Evolutionary conservation across 169 alveolate species (phyloP).

Genomic region (Plasmodium billcollinsi): DNA sequence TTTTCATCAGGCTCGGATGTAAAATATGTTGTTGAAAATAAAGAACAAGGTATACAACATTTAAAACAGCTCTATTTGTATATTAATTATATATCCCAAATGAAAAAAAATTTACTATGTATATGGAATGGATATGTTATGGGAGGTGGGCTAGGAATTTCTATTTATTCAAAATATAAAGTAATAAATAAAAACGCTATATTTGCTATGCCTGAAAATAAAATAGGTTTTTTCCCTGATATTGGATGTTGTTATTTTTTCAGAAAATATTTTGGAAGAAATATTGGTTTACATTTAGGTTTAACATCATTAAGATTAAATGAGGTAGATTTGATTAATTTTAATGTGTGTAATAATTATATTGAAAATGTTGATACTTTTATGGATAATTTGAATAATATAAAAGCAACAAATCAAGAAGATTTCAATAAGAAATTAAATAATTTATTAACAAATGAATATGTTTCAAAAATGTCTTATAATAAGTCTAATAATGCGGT

Average conservation of each 20-base stretch:
- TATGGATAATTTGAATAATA: slow-evolving; percentile 26
- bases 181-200: slow-evolving; percentile 37
- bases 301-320: slow-evolving; percentile 55
- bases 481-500: slow-evolving; percentile 19
- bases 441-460: neutral
- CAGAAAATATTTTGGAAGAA: slow-evolving; percentile 62
- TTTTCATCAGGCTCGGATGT: slow-evolving; percentile 72
- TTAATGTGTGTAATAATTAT: slow-evolving; percentile 48
- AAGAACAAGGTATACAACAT: slow-evolving; percentile 58
- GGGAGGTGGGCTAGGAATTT: slow-evolving; percentile 76
- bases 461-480: slow-evolving; percentile 14
- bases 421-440: slow-evolving; percentile 17
- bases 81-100: slow-evolving; percentile 36
- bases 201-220: slow-evolving; percentile 75
- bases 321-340: slow-evolving; percentile 52
- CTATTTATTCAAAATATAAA: slow-evolving; percentile 50
- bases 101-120: slow-evolving; percentile 51
- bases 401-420: slow-evolving; percentile 6
- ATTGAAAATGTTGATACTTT: slow-evolving; percentile 34
- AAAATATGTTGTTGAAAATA: slow-evolving; percentile 53
- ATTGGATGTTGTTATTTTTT: slow-evolving; percentile 51
- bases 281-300: slow-evolving; percentile 59
- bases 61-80: slow-evolving; percentile 65
- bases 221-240: slow-evolving; percentile 73
- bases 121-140: slow-evolving; percentile 72